phyloP scores from a whole-genome alignment of 2,329 filamentous ascomycete genomes.

The Trichoderma aggressivum region DNA sequence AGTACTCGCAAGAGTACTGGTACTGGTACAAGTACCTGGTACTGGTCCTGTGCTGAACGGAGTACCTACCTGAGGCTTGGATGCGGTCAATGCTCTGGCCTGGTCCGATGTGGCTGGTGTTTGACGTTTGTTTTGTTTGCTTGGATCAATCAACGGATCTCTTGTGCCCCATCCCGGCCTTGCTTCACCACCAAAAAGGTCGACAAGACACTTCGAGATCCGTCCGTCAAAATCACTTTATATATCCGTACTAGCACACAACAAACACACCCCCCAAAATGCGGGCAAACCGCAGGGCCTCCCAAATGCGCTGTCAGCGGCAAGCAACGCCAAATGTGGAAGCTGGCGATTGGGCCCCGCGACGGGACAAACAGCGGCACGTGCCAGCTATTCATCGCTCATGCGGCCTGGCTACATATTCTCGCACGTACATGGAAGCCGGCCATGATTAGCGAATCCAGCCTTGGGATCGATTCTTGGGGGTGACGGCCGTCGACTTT shows the following conservation, averaged over 20 bases:
- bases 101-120: not conserved
- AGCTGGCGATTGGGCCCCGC: constrained; percentile 4
- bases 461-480: not conserved
- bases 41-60: not conserved
- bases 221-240: not conserved
- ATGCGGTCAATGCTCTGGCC: not conserved
- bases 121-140: not conserved
- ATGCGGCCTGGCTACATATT: not conserved
- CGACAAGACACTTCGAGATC: not conserved
- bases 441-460: not conserved
- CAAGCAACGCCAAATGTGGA: constrained; percentile 12
- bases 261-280: not conserved
- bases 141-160: not conserved
- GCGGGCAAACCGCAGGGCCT: not conserved
- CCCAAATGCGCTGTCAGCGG: constrained; percentile 1
- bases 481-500: not conserved
- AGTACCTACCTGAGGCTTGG: not conserved
- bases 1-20: not conserved
- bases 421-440: not conserved
- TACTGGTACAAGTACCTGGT: not conserved
- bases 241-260: not conserved
- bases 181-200: not conserved
- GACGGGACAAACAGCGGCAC: not conserved
- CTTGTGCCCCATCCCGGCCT: not conserved
- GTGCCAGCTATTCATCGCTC: constrained; percentile 10